Evolutionary conservation across 2,329 filamentous ascomycete genomes (phyloP).

Genomic region (Curvularia lunata): DNA sequence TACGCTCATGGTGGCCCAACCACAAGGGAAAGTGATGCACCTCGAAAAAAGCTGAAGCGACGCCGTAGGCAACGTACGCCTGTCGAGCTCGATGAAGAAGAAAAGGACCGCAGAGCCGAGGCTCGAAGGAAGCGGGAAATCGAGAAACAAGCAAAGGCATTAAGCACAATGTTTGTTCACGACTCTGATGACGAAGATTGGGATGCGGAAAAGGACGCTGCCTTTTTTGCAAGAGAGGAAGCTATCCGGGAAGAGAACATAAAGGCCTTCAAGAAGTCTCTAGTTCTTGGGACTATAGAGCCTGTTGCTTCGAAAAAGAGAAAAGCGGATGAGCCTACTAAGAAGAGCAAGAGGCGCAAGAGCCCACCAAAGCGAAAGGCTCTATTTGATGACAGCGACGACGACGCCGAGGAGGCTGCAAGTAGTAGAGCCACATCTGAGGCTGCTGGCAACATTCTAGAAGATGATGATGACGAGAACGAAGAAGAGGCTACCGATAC

Average conservation of each 20-base stretch:
- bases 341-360: conserved; percentile 42
- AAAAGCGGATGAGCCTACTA: conserved; percentile 34
- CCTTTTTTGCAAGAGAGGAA: conserved; percentile 81
- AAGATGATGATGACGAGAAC: conserved; percentile 22
- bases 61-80: conserved; percentile 62
- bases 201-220: conserved; percentile 73
- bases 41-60: conserved; percentile 62
- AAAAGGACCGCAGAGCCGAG: conserved; percentile 64
- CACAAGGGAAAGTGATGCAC: conserved; percentile 60
- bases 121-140: conserved; percentile 70
- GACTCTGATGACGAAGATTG: conserved; percentile 89
- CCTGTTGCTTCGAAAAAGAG: conserved; percentile 42
- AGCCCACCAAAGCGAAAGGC: conserved; percentile 38
- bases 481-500: conserved; percentile 51
- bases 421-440: conserved; percentile 41
- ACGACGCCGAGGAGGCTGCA: conserved; percentile 29
- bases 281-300: conserved; percentile 53
- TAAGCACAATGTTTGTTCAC: conserved; percentile 81
- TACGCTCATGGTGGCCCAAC: conserved; percentile 76
- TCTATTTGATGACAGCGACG: conserved; percentile 41
- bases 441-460: conserved; percentile 23
- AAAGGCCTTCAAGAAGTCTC: conserved; percentile 54
- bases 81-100: conserved; percentile 68
- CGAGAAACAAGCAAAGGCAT: conserved; percentile 81
- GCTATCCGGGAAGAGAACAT: conserved; percentile 65